A percentile compares a stretch with the other conserved stretches of the same genome.
Evolutionary conservation across 768 basidiomycete genomes (phyloP).

Genomic region (Naematelia aurantialba): DNA sequence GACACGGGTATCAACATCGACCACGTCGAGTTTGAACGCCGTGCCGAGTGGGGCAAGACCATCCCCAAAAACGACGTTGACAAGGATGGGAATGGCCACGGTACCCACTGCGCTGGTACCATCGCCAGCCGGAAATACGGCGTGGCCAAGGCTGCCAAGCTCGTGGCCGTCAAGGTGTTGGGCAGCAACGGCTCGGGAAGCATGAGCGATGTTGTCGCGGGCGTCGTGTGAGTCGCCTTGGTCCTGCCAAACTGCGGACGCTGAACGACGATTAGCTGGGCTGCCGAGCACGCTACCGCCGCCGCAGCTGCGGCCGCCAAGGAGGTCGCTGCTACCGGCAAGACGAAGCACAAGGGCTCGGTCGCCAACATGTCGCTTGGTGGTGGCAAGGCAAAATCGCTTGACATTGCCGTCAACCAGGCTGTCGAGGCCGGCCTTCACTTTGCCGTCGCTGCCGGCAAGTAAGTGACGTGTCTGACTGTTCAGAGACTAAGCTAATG

Average conservation of each 20-base stretch:
- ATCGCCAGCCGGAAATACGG: slow-evolving; percentile 91
- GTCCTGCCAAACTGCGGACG: neutral
- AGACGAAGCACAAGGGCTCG: slow-evolving; percentile 83
- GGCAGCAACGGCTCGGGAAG: slow-evolving; percentile 91
- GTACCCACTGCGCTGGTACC: slow-evolving; percentile 89
- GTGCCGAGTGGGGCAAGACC: slow-evolving; percentile 78
- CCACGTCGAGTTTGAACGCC: slow-evolving; percentile 79
- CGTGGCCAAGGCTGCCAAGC: slow-evolving; percentile 86
- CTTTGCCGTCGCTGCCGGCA: slow-evolving; percentile 94
- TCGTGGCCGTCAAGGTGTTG: slow-evolving; percentile 56
- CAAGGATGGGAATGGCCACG: slow-evolving; percentile 91
- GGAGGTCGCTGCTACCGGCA: slow-evolving; percentile 69
- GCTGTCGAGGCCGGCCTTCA: slow-evolving; percentile 82
- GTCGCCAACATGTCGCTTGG: slow-evolving; percentile 83
- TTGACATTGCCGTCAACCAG: slow-evolving; percentile 78
- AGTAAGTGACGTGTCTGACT: slow-evolving; percentile 23
- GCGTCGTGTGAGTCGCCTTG: slow-evolving; percentile 58
- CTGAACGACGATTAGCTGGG: slow-evolving; percentile 56
- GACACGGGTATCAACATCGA: slow-evolving; percentile 67
- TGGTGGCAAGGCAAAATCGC: slow-evolving; percentile 80
- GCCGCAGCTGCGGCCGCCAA: slow-evolving; percentile 63
- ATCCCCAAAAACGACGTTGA: slow-evolving; percentile 78
- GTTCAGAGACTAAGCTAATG: slow-evolving; percentile 10
- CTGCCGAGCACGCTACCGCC: slow-evolving; percentile 55
- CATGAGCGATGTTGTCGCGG: slow-evolving; percentile 89